These are phyloP conservation scores for Chlamydomonas sphaeroides DNA, from an alignment of 139 green algal species.

Conservation along the genomic window DNA sequence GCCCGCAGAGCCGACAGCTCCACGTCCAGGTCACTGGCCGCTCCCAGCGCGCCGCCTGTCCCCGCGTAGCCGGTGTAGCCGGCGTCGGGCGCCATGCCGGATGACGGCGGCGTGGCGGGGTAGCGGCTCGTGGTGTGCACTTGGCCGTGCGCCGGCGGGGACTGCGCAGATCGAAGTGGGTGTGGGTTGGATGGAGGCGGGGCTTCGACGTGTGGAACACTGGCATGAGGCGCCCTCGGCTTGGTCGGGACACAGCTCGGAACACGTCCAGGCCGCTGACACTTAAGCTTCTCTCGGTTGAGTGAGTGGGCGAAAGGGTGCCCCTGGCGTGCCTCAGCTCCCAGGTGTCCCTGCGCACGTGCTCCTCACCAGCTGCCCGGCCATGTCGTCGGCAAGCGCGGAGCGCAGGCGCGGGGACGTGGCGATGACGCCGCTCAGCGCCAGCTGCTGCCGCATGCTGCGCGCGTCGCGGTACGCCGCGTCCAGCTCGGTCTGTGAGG, in stretches of 20 bases:
- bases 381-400: neutral
- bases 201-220: no score
- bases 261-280: no score
- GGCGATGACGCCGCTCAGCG: conserved; percentile 6
- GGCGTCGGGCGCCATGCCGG: neutral
- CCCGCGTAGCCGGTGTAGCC: neutral
- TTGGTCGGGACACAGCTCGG: no score
- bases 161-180: no score
- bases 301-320: no score
- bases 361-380: neutral
- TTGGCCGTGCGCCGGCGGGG: no score
- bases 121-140: conserved; percentile 1
- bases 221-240: no score
- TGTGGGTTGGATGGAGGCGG: no score
- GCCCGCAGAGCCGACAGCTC: conserved; percentile 37
- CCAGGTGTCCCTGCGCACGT: no score
- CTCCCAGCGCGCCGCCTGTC: neutral
- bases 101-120: neutral
- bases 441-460: conserved; percentile 35
- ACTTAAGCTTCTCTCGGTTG: no score
- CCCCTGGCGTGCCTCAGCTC: no score
- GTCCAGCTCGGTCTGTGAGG: conserved; percentile 25
- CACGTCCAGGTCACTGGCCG: conserved; percentile 5
- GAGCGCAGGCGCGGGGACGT: neutral
- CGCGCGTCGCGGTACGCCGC: conserved; percentile 19